These are phyloP conservation scores for Podaxis mareebaensis DNA, from an alignment of 768 basidiomycete species.

Conservation along the genomic window DNA sequence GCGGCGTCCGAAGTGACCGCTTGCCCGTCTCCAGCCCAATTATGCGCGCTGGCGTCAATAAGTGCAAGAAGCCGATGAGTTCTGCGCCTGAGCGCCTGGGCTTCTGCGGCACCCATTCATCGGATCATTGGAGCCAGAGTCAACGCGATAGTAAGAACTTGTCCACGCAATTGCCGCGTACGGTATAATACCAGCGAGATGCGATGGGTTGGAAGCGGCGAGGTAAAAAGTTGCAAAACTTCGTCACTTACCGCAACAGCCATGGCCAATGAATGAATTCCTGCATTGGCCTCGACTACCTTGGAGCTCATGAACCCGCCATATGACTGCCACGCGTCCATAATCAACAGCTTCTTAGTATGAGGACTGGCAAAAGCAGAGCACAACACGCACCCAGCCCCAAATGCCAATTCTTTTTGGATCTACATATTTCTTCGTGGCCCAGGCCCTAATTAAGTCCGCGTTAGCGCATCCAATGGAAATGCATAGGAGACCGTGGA, in stretches of 20 bases:
- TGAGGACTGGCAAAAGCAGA: not conserved
- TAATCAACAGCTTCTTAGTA: slow-evolving; percentile 12
- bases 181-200: not conserved
- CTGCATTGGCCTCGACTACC: slow-evolving; percentile 86
- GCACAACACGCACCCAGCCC: slow-evolving; percentile 80
- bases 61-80: not conserved
- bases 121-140: not conserved
- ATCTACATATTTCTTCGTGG: slow-evolving; percentile 86
- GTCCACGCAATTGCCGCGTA: not conserved
- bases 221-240: not conserved
- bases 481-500: not conserved
- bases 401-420: slow-evolving; percentile 88
- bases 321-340: slow-evolving; percentile 62
- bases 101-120: not conserved
- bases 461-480: not conserved
- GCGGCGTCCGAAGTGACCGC: slow-evolving; percentile 10
- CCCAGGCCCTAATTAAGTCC: slow-evolving; percentile 63
- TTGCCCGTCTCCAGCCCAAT: not conserved
- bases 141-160: not conserved
- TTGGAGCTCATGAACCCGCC: slow-evolving; percentile 97
- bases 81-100: not conserved
- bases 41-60: not conserved
- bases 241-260: slow-evolving; percentile 72
- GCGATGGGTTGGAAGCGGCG: not conserved
- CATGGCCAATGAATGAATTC: slow-evolving; percentile 89